Conservation (phyloP, 805 yeast genomes). For the Barnettozyma californica region DNA sequence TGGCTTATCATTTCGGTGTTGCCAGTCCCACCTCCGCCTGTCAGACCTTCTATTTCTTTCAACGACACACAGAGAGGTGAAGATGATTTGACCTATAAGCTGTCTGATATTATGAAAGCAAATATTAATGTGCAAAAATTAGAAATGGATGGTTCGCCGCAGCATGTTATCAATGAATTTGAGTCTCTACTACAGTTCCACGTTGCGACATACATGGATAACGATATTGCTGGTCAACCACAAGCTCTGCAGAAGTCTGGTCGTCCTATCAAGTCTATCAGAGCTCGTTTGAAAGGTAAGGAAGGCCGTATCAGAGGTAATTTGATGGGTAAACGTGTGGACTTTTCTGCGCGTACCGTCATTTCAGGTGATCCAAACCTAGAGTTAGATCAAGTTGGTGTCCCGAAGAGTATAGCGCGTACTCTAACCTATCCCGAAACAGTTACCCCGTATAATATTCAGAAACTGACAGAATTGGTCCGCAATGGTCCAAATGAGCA, state of each 20-base stretch:
- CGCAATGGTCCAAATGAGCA: conserved; percentile 99
- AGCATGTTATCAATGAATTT: conserved; percentile 94
- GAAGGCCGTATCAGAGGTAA: conserved; percentile 99
- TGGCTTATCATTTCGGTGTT: conserved; percentile 97
- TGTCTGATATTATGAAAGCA: conserved; percentile 95
- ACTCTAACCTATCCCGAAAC: conserved; percentile 95
- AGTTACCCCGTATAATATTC: conserved; percentile 96
- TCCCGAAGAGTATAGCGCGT: conserved; percentile 93
- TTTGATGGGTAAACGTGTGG: conserved; percentile 99
- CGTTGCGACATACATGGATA: conserved; percentile 99
- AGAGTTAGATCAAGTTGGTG: conserved; percentile 98
- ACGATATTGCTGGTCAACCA: conserved; percentile 99
- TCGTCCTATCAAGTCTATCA: conserved; percentile 94
- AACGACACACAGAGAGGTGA: conserved; percentile 98
- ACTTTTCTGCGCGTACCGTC: conserved; percentile 97
- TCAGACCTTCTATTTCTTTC: conserved; percentile 96
- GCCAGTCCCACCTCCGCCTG: conserved; percentile 99
- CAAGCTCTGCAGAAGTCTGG: conserved; percentile 98
- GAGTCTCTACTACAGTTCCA: conserved; percentile 94
- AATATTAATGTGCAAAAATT: conserved; percentile 95
- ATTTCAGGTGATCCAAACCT: conserved; percentile 98
- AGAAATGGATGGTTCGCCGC: conserved; percentile 98
- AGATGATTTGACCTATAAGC: conserved; percentile 95
- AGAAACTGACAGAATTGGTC: conserved; percentile 84
- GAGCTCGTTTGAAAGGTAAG: conserved; percentile 99